phyloP scores from a whole-genome alignment of 2,329 filamentous ascomycete genomes.

The Piedraia hortae region DNA sequence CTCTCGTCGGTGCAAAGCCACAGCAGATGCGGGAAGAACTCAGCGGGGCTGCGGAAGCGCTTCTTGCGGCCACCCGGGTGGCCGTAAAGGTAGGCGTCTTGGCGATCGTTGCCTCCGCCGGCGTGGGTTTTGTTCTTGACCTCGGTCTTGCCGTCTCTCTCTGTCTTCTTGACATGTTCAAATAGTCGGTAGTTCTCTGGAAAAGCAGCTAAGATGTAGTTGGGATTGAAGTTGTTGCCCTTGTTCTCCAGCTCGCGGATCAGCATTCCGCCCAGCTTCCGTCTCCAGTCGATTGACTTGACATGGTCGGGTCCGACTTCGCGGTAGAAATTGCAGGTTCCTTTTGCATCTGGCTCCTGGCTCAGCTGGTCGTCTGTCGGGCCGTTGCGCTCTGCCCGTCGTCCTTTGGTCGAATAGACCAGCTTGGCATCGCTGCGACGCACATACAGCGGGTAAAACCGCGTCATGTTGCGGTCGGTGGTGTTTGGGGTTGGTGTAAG shows the following conservation, averaged over 20 bases:
- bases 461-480: slow-evolving; percentile 15
- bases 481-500: no score
- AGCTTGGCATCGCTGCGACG: slow-evolving; percentile 22
- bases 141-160: slow-evolving; percentile 17
- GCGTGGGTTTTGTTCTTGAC: slow-evolving; percentile 23
- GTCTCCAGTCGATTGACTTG: slow-evolving; percentile 29
- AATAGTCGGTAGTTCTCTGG: slow-evolving; percentile 30
- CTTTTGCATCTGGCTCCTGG: slow-evolving; percentile 23
- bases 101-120: slow-evolving; percentile 24
- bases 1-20: slow-evolving; percentile 27
- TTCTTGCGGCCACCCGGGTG: slow-evolving; percentile 29
- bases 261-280: slow-evolving; percentile 31
- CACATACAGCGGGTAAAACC: slow-evolving; percentile 21
- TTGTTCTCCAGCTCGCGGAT: slow-evolving; percentile 19
- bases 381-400: slow-evolving; percentile 23
- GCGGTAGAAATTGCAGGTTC: slow-evolving; percentile 27
- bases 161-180: slow-evolving; percentile 26
- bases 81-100: slow-evolving; percentile 33
- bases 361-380: slow-evolving; percentile 25
- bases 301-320: slow-evolving; percentile 22
- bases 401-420: slow-evolving; percentile 22
- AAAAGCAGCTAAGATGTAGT: slow-evolving; percentile 25
- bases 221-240: slow-evolving; percentile 11
- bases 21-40: slow-evolving; percentile 31
- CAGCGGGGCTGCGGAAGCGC: slow-evolving; percentile 28